A percentile compares a stretch with the other conserved stretches of the same genome.
These are phyloP conservation scores for Diaporthe vexans DNA, from an alignment of 2,329 filamentous ascomycete species.

Conservation along the genomic window DNA sequence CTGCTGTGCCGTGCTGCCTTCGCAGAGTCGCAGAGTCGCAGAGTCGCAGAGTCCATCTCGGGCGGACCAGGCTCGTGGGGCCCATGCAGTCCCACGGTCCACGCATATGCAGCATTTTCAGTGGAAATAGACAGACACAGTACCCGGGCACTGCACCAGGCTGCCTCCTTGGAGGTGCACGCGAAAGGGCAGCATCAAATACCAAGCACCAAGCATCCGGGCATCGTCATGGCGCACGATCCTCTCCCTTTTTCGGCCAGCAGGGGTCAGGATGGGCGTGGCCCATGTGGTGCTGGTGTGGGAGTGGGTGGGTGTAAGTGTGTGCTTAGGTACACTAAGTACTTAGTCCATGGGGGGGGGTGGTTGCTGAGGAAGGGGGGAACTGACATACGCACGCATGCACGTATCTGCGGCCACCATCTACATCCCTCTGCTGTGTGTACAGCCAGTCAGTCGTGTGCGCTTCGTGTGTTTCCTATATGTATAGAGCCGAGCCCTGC, in stretches of 20 bases:
- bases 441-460: too few species aligned
- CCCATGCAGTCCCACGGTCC: not conserved
- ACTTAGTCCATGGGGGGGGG: too few species aligned
- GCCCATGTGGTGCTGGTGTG: slow-evolving; percentile 12
- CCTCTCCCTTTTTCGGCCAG: not conserved
- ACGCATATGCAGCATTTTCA: not conserved
- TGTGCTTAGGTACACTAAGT: too few species aligned
- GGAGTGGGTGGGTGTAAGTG: too few species aligned
- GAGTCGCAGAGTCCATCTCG: too few species aligned
- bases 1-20: not conserved
- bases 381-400: too few species aligned
- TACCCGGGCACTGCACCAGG: not conserved
- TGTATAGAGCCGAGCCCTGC: slow-evolving; percentile 25
- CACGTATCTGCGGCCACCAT: too few species aligned
- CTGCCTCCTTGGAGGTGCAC: slow-evolving; percentile 17
- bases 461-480: not conserved
- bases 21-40: too few species aligned
- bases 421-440: too few species aligned
- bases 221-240: slow-evolving; percentile 21
- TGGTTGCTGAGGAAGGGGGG: slow-evolving; percentile 2
- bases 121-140: not conserved
- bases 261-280: not conserved
- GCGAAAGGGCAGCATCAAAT: not conserved
- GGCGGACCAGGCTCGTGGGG: too few species aligned
- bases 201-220: not conserved